Evolutionary conservation across 352 stramenopile species (phyloP).

Genomic region (Phytopythium montanum): DNA sequence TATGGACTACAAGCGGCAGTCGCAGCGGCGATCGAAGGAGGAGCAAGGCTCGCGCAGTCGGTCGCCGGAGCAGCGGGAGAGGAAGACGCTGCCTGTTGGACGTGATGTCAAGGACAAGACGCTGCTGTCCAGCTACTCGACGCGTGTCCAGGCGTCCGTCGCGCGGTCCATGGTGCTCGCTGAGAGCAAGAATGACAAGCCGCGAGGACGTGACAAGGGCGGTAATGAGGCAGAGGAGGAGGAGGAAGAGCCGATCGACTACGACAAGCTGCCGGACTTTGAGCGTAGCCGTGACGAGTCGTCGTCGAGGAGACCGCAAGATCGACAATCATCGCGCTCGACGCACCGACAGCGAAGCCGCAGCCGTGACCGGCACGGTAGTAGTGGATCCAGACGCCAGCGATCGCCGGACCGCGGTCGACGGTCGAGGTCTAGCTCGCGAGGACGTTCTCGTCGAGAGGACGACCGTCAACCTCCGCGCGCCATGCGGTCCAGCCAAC

Average conservation of each 20-base stretch:
- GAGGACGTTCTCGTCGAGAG: conserved; percentile 9
- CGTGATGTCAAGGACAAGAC: conserved; percentile 59
- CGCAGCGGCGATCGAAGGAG: conserved; percentile 18
- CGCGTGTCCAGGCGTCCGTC: conserved; percentile 48
- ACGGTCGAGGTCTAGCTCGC: conserved; percentile 26
- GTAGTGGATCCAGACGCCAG: conserved; percentile 10
- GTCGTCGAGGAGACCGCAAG: conserved; percentile 2
- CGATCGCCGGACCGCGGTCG: conserved; percentile 2
- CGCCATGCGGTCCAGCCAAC: conserved; percentile 3
- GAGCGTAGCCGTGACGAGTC: conserved; percentile 13
- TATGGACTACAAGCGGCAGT: conserved; percentile 61
- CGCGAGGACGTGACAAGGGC: conserved; percentile 4
- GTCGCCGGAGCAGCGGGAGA: conserved; percentile 4
- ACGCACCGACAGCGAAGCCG: conserved; percentile 27
- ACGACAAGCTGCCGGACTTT: conserved; percentile 71
- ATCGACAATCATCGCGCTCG: conserved; percentile 2
- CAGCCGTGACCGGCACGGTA: conserved; percentile 17
- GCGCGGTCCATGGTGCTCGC: conserved; percentile 27
- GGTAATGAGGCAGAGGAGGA: conserved; percentile 37
- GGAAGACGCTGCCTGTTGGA: conserved; percentile 33
- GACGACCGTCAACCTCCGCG: neutral
- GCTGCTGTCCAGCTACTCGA: conserved; percentile 59
- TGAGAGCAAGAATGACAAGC: conserved; percentile 6
- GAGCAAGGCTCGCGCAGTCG: neutral
- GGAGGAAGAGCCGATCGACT: conserved; percentile 72